Evolutionary conservation across 805 yeast species (phyloP).

Genomic region (Barnettozyma sp.): DNA sequence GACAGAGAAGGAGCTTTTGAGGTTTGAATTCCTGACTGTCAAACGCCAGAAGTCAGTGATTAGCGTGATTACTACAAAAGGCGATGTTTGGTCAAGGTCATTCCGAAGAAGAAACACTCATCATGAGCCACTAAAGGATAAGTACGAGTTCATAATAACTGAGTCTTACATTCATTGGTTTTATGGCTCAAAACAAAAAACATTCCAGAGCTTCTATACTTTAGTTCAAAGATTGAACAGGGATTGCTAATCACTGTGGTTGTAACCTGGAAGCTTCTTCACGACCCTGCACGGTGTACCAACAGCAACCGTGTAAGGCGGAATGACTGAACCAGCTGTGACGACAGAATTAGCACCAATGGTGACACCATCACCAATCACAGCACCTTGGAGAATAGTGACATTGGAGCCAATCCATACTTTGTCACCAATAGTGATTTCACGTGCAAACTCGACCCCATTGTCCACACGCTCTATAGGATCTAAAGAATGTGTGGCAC

Average conservation of each 20-base stretch:
- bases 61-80: slow-evolving; percentile 7
- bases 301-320: slow-evolving; percentile 47
- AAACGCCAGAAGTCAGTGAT: background rate
- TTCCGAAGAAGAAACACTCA: slow-evolving; percentile 16
- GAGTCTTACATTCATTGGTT: slow-evolving; percentile 13
- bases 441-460: slow-evolving; percentile 44
- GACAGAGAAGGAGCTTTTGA: slow-evolving; percentile 1
- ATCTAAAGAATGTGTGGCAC: slow-evolving; percentile 62
- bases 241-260: slow-evolving; percentile 5
- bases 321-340: slow-evolving; percentile 40
- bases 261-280: slow-evolving; percentile 22
- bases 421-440: slow-evolving; percentile 53
- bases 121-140: slow-evolving; percentile 1
- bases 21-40: slow-evolving; percentile 1
- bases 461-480: slow-evolving; percentile 33
- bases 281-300: slow-evolving; percentile 56
- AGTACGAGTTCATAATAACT: slow-evolving; percentile 12
- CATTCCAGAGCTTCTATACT: slow-evolving; percentile 22
- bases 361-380: slow-evolving; percentile 53
- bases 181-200: slow-evolving; percentile 12
- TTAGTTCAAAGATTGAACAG: slow-evolving; percentile 8
- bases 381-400: slow-evolving; percentile 56
- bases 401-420: slow-evolving; percentile 63
- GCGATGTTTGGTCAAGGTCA: slow-evolving; percentile 24
- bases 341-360: slow-evolving; percentile 69